Percentiles rank a stretch among this genome's conserved stretches.
Conservation (phyloP, 2,329 filamentous ascomycete genomes). For the Aspergillus versicolor region DNA sequence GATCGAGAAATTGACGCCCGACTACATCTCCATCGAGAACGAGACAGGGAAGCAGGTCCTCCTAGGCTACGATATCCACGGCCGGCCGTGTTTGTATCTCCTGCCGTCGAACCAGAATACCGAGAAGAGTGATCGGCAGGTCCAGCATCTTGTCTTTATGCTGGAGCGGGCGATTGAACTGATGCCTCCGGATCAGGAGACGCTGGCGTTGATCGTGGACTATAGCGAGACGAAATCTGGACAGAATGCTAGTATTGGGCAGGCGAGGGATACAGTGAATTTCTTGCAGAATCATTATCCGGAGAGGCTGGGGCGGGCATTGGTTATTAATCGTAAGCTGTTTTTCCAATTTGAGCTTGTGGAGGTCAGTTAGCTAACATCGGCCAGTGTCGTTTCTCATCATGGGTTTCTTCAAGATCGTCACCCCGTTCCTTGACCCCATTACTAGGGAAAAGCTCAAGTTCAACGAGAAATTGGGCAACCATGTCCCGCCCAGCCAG, state of each 20-base stretch:
- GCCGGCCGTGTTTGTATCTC: constrained; percentile 86
- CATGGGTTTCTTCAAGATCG: constrained; percentile 91
- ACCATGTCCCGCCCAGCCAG: constrained; percentile 78
- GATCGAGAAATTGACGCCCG: constrained; percentile 68
- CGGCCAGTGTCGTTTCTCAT: constrained; percentile 81
- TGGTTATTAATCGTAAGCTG: constrained; percentile 79
- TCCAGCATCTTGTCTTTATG: constrained; percentile 96
- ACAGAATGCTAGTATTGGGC: constrained; percentile 72
- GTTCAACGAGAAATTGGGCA: constrained; percentile 88
- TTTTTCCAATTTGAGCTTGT: not conserved
- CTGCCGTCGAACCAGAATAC: constrained; percentile 92
- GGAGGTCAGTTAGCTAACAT: constrained; percentile 14
- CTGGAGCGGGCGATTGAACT: constrained; percentile 85
- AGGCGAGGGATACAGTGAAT: constrained; percentile 78
- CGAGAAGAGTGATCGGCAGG: constrained; percentile 77
- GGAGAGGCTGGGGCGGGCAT: constrained; percentile 80
- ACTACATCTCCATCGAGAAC: constrained; percentile 90
- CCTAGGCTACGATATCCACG: constrained; percentile 80
- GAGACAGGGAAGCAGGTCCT: constrained; percentile 95
- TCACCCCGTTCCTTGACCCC: constrained; percentile 95
- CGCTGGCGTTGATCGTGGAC: constrained; percentile 81
- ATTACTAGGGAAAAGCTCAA: constrained; percentile 92
- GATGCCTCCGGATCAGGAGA: constrained; percentile 85
- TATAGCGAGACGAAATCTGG: constrained; percentile 78
- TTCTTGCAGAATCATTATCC: constrained; percentile 97